Percentiles rank a stretch among this genome's conserved stretches.
These are phyloP conservation scores for Mediolabrus comicus DNA, from an alignment of 108 stramenopile genomes.

Conservation along the genomic window DNA sequence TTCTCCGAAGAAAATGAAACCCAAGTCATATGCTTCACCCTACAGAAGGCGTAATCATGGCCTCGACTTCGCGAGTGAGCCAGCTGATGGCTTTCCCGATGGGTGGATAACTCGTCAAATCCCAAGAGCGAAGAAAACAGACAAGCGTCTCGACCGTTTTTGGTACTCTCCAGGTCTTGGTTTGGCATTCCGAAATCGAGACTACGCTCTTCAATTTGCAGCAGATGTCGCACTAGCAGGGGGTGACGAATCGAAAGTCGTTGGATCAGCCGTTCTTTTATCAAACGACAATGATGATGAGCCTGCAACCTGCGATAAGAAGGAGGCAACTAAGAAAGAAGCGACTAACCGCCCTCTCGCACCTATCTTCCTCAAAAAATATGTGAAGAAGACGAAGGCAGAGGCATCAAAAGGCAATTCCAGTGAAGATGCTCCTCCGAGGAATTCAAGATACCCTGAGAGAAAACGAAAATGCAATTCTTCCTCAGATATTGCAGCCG, in stretches of 20 bases:
- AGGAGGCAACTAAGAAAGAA: not conserved
- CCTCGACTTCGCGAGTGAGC: not conserved
- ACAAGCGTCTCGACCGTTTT: not conserved
- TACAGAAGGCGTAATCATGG: not conserved
- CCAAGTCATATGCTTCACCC: not conserved
- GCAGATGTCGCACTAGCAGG: not conserved
- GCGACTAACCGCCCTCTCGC: conserved; percentile 5
- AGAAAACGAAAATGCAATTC: conserved; percentile 3
- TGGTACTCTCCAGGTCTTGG: not conserved
- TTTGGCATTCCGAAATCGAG: not conserved
- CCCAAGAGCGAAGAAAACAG: not conserved
- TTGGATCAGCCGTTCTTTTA: not conserved
- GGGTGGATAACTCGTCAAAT: not conserved
- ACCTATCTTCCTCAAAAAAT: conserved; percentile 14
- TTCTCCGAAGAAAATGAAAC: not conserved
- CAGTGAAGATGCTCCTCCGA: not conserved
- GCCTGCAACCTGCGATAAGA: not conserved
- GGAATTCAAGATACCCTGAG: conserved; percentile 12
- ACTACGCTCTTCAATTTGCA: not conserved
- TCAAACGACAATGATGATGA: not conserved
- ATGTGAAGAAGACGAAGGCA: conserved; percentile 6
- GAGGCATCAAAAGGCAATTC: not conserved
- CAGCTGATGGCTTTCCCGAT: not conserved
- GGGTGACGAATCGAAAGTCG: not conserved
- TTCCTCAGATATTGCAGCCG: conserved; percentile 1